A percentile compares a stretch with the other conserved stretches of the same genome.
These are phyloP conservation scores for Magnaporthiopsis poae DNA, from an alignment of 2,329 filamentous ascomycete genomes.

Conservation along the genomic window DNA sequence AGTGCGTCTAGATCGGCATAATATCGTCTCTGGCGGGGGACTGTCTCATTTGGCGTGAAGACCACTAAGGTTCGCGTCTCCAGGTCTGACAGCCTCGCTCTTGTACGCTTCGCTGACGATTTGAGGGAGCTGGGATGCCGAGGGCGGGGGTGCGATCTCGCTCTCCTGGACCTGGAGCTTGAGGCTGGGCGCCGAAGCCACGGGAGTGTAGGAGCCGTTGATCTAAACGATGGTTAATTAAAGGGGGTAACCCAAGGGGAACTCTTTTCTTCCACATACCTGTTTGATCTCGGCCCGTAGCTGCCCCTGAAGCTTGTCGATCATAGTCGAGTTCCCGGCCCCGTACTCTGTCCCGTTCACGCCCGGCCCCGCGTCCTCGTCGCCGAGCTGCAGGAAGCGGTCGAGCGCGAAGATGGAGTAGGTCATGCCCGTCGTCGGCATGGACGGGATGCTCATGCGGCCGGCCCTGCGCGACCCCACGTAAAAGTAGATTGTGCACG, in stretches of 20 bases:
- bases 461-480: slow-evolving; percentile 20
- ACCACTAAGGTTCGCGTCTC: background rate
- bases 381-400: background rate
- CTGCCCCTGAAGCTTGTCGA: background rate
- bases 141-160: background rate
- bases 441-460: slow-evolving; percentile 23
- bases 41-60: background rate
- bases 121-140: background rate
- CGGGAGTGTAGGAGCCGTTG: background rate
- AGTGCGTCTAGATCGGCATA: too few species aligned
- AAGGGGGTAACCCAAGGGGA: background rate
- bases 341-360: background rate
- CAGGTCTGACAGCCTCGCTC: background rate
- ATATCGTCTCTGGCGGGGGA: too few species aligned
- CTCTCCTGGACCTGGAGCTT: background rate
- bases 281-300: slow-evolving; percentile 4
- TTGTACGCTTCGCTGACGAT: background rate
- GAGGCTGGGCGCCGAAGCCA: background rate
- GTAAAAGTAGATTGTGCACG: slow-evolving; percentile 24
- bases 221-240: background rate
- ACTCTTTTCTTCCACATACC: background rate
- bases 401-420: slow-evolving; percentile 22
- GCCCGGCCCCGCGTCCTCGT: background rate
- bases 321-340: background rate
- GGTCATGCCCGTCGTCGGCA: slow-evolving; percentile 23